These are phyloP conservation scores for Vitis hybrid DNA, from an alignment of 177 flowering plant genomes.

Conservation along the genomic window DNA sequence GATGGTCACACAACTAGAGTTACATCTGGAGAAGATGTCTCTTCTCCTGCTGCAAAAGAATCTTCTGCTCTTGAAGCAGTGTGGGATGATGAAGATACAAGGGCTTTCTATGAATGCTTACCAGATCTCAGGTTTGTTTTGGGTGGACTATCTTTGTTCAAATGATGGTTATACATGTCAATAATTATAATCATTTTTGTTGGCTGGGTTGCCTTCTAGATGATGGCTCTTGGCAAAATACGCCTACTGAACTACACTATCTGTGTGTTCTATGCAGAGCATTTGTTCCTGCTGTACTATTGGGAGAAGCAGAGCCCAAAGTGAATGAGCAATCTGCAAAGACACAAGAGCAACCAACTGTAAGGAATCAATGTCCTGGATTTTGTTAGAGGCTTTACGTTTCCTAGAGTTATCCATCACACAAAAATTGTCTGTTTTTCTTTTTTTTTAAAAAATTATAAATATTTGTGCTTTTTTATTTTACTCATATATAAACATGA, in stretches of 20 bases:
- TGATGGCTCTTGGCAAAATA: background rate
- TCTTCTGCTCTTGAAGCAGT: conserved; percentile 68
- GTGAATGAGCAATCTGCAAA: conserved; percentile 65
- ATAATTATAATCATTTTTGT: background rate
- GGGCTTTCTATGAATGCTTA: conserved; percentile 91
- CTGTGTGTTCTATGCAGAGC: conserved; percentile 56
- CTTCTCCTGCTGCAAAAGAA: conserved; percentile 75
- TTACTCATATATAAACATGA: too few species aligned
- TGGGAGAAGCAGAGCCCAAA: conserved; percentile 91
- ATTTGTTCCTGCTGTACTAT: conserved; percentile 94
- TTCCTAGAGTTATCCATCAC: background rate
- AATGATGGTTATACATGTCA: background rate
- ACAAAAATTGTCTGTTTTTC: background rate
- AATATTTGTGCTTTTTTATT: too few species aligned
- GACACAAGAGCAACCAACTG: conserved; percentile 63
- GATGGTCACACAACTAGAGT: conserved; percentile 94
- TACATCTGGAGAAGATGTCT: conserved; percentile 75
- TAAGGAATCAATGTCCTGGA: conserved; percentile 28
- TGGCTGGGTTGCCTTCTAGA: background rate
- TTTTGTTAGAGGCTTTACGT: background rate
- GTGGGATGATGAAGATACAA: conserved; percentile 99
- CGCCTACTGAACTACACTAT: background rate
- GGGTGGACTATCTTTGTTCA: conserved; percentile 4
- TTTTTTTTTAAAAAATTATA: too few species aligned
- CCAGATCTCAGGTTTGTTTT: conserved; percentile 89